Evolutionary conservation across 495 filamentous ascomycete species (phyloP), one percentile per base, ranked within the genome.

Genomic region (Lepidopterella palustris): DNA sequence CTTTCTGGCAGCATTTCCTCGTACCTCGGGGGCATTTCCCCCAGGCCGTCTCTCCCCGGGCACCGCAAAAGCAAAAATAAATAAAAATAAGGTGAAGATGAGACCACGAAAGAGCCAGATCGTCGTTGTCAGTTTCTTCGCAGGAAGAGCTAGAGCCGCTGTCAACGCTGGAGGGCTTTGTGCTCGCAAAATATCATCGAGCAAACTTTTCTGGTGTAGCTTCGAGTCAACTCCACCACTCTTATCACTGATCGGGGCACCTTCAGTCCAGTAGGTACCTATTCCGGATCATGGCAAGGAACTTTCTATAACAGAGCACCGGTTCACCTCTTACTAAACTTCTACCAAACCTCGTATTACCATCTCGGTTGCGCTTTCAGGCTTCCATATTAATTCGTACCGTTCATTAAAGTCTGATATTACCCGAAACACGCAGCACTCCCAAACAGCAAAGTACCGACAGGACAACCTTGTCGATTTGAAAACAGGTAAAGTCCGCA

Each of bases 391-490:
- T 4, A 10, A 31, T 9, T 42, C 28, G 42, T 57, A 39, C 29
- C 29, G 8, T n/a, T 40, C n/a, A 55, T 49, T 35, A 8, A 45
- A 56, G 35, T 50, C 31, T 63, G 51, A 48, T 58, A 63, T 63
- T 58, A 59, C 26, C 60, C 60, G 60, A 55, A 54, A 58, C 55
- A 23, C 29, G 25, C 29, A 26, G 35, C 45, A 8, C 13, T 63
- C 21, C 55, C 60, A 49, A 51, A 15, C 49, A 3, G 32, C n/a
- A 55, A 58, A 63, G 53, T 63, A 55, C 60, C 60, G 60, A 53
- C 60, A 58, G 55, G 21, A 32, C 27, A 1, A 21, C 42, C 55
- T 45, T 61, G 53, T 20, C 31, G 50, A 63, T 55, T 21, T 48
- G 42, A 42, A 60, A 50, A 28, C 52, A 45, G 49, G 45, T 25